Evolutionary conservation across 2,329 filamentous ascomycete genomes (phyloP), one percentile per base, ranked within the genome.

Genomic region (Phyllosticta ampelicida): DNA sequence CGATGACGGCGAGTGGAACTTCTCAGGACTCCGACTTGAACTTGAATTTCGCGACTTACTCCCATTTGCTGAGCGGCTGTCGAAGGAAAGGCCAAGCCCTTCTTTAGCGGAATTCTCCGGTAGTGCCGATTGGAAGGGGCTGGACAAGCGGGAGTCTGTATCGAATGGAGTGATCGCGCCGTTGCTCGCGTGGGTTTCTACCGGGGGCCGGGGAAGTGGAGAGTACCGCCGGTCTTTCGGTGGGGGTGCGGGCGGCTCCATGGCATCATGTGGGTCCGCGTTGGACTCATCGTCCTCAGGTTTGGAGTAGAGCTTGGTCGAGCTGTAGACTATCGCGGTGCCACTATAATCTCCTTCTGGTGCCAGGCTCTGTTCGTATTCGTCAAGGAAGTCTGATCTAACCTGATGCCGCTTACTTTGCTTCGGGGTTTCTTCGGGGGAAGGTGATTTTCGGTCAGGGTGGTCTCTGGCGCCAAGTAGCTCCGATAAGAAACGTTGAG

Each of bases 401-500:
- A 36, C 70, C 67, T 60, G 64, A 65, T 10, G 61, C 63, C 52
- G 65, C 62, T 53, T 70, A 52, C 49, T 50, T 36, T 55, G 56
- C 57, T 54, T 61, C 9, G 53, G 60, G 13, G 56, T 61, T n/a
- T 59, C 50, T 19, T 56, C 56, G 19, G 57, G 53, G n/a, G 51
- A 56, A 16, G 49, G 11, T 9, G 48, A 51, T 30, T 36, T 36
- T 51, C 44, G 21, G 26, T 28, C 11, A 28, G 19, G 18, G n/a
- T 53, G 13, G 16, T 44, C 36, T 44, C 16, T 44, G 36, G 36
- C 36, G 36, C 36, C 36, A 44, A 44, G 36, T 44, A 44, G 36
- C 36, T 44, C 36, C 11, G 36, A 80, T 75, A 5, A 83, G 67
- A 65, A 80, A 82, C n/a, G 73, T 60, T 80, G 77, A 2, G 77